Percentiles rank a stretch among this genome's conserved stretches.
These are phyloP conservation scores for Lyophyllum shimeji DNA, from an alignment of 768 basidiomycete species.

Conservation along the genomic window DNA sequence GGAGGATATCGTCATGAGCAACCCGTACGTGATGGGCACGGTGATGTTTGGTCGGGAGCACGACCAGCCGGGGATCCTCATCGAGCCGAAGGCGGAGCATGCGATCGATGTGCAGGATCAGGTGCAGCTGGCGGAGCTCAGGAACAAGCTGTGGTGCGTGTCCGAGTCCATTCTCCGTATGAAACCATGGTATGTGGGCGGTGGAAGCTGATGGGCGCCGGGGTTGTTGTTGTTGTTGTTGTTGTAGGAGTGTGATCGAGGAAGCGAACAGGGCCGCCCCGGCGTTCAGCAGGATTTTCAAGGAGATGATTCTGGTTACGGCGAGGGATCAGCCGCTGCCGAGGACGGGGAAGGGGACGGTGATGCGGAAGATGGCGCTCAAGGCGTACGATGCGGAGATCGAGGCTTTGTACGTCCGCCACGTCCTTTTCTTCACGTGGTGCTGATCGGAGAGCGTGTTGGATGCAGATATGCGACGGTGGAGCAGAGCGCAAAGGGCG, in stretches of 20 bases:
- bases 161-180: not conserved
- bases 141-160: conserved; percentile 32
- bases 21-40: conserved; percentile 18
- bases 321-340: conserved; percentile 38
- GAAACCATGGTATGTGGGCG: too few species aligned
- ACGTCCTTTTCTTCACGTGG: not conserved
- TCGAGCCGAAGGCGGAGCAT: conserved; percentile 17
- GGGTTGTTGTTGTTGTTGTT: too few species aligned
- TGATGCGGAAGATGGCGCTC: conserved; percentile 38
- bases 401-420: conserved; percentile 30
- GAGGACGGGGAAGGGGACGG: conserved; percentile 44
- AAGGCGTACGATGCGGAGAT: conserved; percentile 41
- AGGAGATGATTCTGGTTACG: conserved; percentile 51
- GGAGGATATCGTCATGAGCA: conserved; percentile 22
- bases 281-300: conserved; percentile 41
- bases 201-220: too few species aligned
- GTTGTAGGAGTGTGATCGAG: conserved; percentile 36
- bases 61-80: conserved; percentile 23
- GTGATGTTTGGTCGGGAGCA: conserved; percentile 39
- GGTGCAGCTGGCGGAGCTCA: conserved; percentile 20
- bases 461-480: conserved; percentile 22
- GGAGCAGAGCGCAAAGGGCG: conserved; percentile 16
- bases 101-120: conserved; percentile 21
- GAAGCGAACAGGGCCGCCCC: conserved; percentile 41
- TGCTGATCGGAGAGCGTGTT: not conserved